Conservation (phyloP, 768 basidiomycete species). For the Termitomyces sp. region DNA sequence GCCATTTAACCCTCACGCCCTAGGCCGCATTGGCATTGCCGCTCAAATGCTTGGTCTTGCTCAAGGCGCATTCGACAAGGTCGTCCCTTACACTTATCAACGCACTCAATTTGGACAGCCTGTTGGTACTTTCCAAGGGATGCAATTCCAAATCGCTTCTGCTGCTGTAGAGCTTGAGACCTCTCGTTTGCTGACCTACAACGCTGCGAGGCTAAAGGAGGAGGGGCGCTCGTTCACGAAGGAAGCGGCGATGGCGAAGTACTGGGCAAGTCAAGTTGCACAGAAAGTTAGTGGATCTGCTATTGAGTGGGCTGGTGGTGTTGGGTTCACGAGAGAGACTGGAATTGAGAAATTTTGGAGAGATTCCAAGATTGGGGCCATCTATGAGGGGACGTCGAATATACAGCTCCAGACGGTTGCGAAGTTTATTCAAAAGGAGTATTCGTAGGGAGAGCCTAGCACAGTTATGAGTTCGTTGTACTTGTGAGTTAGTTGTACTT, state of each 20-base stretch:
- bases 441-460: slow-evolving; percentile 40
- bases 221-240: slow-evolving; percentile 81
- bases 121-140: slow-evolving; percentile 92
- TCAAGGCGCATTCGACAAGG: slow-evolving; percentile 93
- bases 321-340: slow-evolving; percentile 90
- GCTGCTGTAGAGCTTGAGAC: slow-evolving; percentile 87
- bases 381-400: slow-evolving; percentile 96
- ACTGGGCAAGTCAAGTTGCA: slow-evolving; percentile 84
- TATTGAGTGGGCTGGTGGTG: slow-evolving; percentile 95
- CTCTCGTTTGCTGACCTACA: slow-evolving; percentile 90
- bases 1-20: background rate
- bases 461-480: background rate
- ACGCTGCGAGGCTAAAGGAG: slow-evolving; percentile 93
- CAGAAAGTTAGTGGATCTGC: slow-evolving; percentile 83
- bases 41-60: slow-evolving; percentile 99
- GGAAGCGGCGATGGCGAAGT: slow-evolving; percentile 99
- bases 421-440: slow-evolving; percentile 82
- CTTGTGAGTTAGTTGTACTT: no score
- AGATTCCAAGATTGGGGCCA: slow-evolving; percentile 93
- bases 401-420: slow-evolving; percentile 97
- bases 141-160: slow-evolving; percentile 92
- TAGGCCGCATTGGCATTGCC: slow-evolving; percentile 85
- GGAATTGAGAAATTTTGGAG: slow-evolving; percentile 97
- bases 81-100: slow-evolving; percentile 92
- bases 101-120: slow-evolving; percentile 93